Percentiles rank a stretch among this genome's conserved stretches.
Conservation (phyloP, 192 early-diverging fungal species). For the Backusella psychrophila region DNA sequence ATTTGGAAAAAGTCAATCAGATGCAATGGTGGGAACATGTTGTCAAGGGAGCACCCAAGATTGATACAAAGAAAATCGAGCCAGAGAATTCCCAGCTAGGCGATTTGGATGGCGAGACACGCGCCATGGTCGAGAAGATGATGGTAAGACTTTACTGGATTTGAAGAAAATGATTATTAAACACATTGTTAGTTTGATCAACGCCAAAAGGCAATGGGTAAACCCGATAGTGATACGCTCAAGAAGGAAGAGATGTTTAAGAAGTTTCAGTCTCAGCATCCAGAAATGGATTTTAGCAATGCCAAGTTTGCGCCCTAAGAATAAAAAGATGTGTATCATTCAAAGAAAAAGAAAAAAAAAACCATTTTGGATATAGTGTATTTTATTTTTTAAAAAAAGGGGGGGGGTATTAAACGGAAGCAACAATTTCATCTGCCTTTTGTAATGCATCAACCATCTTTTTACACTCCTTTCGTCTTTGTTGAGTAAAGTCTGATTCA, state of each 20-base stretch:
- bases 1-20: conserved; percentile 82
- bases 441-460: conserved; percentile 96
- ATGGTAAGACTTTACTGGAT: conserved; percentile 60
- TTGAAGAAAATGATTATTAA: too few species aligned
- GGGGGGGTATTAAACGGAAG: conserved; percentile 26
- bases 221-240: conserved; percentile 75
- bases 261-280: conserved; percentile 68
- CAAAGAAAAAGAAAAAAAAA: too few species aligned
- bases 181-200: conserved; percentile 72
- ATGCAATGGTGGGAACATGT: conserved; percentile 92
- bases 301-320: conserved; percentile 9
- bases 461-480: conserved; percentile 91
- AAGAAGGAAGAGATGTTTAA: conserved; percentile 75
- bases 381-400: neutral
- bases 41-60: conserved; percentile 71
- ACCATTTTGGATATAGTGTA: too few species aligned
- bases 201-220: conserved; percentile 75
- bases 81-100: conserved; percentile 87
- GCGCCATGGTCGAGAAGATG: conserved; percentile 95
- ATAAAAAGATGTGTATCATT: neutral
- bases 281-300: conserved; percentile 64
- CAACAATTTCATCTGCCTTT: conserved; percentile 76
- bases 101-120: conserved; percentile 88
- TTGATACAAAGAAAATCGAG: conserved; percentile 85
- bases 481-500: conserved; percentile 91